These are phyloP conservation scores for Saturnispora diversa DNA, from an alignment of 805 yeast species.

Conservation along the genomic window DNA sequence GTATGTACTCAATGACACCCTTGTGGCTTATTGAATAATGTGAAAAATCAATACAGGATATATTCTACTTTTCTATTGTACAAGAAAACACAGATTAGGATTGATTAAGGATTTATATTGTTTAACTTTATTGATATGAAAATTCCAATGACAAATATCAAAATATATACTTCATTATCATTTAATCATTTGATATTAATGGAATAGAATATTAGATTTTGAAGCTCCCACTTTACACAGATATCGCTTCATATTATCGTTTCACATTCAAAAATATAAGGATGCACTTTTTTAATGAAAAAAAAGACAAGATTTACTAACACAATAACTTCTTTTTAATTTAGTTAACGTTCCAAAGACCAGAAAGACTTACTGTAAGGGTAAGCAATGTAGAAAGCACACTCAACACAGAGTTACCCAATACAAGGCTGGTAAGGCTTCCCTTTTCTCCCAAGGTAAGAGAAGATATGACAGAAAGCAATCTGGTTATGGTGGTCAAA, in stretches of 20 bases:
- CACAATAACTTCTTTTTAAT: conserved; percentile 7
- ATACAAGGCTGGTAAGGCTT: conserved; percentile 99
- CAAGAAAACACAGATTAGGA: too few relatives aligned
- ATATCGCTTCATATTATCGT: too few relatives aligned
- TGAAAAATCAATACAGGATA: too few relatives aligned
- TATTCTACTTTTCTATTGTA: too few relatives aligned
- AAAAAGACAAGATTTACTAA: conserved; percentile 12
- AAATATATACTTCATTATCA: too few relatives aligned
- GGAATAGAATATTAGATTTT: too few relatives aligned
- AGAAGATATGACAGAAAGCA: conserved; percentile 99
- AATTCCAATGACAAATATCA: too few relatives aligned
- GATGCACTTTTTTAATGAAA: background rate
- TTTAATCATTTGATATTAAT: too few relatives aligned
- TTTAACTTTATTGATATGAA: too few relatives aligned
- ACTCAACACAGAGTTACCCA: conserved; percentile 99
- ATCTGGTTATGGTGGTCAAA: conserved; percentile 99
- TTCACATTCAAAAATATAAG: background rate
- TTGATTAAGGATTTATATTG: too few relatives aligned
- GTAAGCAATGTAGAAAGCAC: conserved; percentile 98
- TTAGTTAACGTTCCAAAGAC: conserved; percentile 99
- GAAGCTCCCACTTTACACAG: too few relatives aligned
- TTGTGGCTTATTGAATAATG: background rate
- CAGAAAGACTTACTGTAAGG: conserved; percentile 99
- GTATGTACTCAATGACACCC: conserved; percentile 7
- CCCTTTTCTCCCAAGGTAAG: conserved; percentile 99